Conservation (phyloP, 305 asterid genomes). For the Petunia hybrid region DNA sequence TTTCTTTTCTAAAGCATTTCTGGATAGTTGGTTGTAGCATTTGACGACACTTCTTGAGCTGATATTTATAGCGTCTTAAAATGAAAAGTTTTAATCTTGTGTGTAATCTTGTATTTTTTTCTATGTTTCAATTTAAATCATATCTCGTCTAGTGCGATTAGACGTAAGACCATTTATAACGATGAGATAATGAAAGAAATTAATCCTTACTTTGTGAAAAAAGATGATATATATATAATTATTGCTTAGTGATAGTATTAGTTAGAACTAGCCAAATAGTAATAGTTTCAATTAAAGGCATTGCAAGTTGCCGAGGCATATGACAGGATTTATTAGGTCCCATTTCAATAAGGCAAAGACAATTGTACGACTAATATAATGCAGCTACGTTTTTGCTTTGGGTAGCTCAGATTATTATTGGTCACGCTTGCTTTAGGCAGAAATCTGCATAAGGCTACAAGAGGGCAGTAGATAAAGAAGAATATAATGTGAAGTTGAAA, state of each 20-base stretch:
- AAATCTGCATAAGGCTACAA: not conserved
- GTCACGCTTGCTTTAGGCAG: slow-evolving; percentile 1
- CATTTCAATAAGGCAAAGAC: slow-evolving; percentile 19
- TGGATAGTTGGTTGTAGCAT: not conserved
- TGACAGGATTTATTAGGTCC: not conserved
- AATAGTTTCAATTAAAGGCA: not conserved
- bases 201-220: not conserved
- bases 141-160: too few relatives aligned
- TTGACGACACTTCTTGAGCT: not conserved
- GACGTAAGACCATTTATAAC: not conserved
- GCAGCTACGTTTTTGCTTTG: not conserved
- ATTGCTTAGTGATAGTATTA: not conserved
- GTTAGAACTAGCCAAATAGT: not conserved
- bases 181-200: not conserved
- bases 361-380: not conserved
- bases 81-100: not conserved
- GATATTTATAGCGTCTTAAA: not conserved
- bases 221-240: not conserved
- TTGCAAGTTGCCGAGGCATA: not conserved
- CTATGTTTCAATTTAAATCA: not conserved
- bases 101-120: too few relatives aligned
- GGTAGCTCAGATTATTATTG: not conserved
- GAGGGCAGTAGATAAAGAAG: slow-evolving; percentile 7
- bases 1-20: not conserved
- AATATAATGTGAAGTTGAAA: slow-evolving; percentile 23